Evolutionary conservation across 345 rosid species (phyloP).

Genomic region (Isatis tinctoria): DNA sequence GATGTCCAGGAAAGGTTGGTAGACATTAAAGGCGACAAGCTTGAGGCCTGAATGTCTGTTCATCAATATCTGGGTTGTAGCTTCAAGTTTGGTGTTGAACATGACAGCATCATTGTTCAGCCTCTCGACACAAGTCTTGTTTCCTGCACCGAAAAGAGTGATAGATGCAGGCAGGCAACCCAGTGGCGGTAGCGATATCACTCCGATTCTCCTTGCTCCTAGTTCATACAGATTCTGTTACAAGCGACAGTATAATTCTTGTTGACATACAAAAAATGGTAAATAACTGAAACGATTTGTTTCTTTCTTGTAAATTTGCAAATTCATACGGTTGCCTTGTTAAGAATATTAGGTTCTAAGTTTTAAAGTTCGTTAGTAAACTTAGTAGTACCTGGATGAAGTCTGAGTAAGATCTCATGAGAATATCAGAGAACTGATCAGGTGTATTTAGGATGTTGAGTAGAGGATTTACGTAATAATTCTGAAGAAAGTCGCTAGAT

Average conservation of each 20-base stretch:
- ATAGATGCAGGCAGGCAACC: conserved; percentile 93
- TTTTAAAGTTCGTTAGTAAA: background rate
- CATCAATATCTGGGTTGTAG: conserved; percentile 51
- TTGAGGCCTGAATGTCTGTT: conserved; percentile 62
- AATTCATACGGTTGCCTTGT: background rate
- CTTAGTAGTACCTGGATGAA: conserved; percentile 65
- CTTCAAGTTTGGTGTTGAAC: conserved; percentile 70
- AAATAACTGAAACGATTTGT: conserved; percentile 14
- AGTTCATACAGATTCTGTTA: conserved; percentile 63
- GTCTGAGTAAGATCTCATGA: conserved; percentile 57
- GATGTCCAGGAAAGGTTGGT: conserved; percentile 75
- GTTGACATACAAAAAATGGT: conserved; percentile 21
- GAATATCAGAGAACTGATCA: conserved; percentile 59
- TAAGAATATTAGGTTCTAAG: background rate
- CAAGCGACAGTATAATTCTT: conserved; percentile 28
- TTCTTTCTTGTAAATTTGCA: conserved; percentile 17
- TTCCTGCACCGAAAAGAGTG: conserved; percentile 75
- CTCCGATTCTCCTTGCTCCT: conserved; percentile 84
- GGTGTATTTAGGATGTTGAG: conserved; percentile 49
- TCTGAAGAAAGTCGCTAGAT: conserved; percentile 86
- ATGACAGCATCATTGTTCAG: conserved; percentile 66
- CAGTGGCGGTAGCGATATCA: conserved; percentile 72
- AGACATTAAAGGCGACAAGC: conserved; percentile 70
- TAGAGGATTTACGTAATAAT: conserved; percentile 72
- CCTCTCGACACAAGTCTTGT: conserved; percentile 60